Conservation (phyloP, 148 eudicot genomes). For the Vaccinium darrowii region DNA sequence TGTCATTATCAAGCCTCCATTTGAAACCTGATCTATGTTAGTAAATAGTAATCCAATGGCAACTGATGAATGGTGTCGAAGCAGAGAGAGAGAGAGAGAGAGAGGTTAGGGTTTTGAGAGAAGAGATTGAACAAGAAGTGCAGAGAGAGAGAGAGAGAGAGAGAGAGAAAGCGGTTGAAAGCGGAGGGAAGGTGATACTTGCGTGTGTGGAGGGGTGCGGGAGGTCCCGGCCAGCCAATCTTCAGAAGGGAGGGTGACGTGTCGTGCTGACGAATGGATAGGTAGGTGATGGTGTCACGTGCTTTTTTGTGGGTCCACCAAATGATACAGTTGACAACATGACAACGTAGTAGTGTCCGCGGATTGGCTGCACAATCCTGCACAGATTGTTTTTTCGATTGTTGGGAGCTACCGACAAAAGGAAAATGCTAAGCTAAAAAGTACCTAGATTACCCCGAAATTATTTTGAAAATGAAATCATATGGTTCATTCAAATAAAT, state of each 20-base stretch:
- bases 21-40: background rate
- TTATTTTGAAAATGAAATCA: too few relatives aligned
- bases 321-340: background rate
- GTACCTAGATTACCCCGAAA: too few relatives aligned
- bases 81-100: background rate
- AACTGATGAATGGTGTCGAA: too few relatives aligned
- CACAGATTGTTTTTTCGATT: too few relatives aligned
- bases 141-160: constrained; percentile 5
- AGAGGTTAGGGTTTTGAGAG: background rate
- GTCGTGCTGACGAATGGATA: background rate
- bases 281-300: background rate
- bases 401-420: too few relatives aligned
- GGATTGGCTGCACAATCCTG: too few relatives aligned
- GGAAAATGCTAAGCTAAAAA: too few relatives aligned
- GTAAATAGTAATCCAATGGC: background rate
- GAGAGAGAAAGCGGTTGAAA: background rate
- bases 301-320: background rate
- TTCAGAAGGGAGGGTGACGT: background rate
- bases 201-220: background rate
- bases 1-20: background rate
- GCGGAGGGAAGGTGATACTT: background rate
- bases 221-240: background rate
- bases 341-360: background rate
- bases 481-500: too few relatives aligned
- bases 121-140: background rate